Conservation (phyloP, 306 rosid genomes). For the Dryas alaskensis region DNA sequence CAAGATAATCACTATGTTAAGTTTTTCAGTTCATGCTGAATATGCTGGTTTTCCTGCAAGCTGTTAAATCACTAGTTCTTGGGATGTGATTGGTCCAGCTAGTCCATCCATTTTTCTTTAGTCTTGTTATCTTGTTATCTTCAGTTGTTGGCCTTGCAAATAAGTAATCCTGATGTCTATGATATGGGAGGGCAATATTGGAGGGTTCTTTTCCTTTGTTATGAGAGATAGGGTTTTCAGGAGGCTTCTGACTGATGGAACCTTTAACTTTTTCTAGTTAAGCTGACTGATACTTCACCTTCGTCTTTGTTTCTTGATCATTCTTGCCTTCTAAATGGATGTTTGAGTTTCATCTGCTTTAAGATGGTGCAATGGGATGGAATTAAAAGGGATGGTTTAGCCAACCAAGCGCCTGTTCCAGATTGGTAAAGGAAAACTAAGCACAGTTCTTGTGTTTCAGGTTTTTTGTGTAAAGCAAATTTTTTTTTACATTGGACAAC, state of each 20-base stretch:
- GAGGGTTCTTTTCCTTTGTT: conserved; percentile 23
- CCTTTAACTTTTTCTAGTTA: conserved; percentile 21
- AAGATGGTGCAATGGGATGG: conserved; percentile 8
- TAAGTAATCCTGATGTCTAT: conserved; percentile 17
- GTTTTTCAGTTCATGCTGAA: conserved; percentile 26
- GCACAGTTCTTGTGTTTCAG: not conserved
- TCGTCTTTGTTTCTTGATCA: conserved; percentile 20
- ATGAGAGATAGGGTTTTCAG: conserved; percentile 10
- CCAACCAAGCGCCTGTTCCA: conserved; percentile 1
- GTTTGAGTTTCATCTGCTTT: conserved; percentile 21
- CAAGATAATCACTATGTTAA: conserved; percentile 22
- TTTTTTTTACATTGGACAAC: not conserved
- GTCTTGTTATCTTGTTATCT: conserved; percentile 1
- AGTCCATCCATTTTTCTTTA: conserved; percentile 26
- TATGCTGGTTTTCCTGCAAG: conserved; percentile 29
- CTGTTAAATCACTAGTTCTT: conserved; percentile 19
- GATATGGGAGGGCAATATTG: conserved; percentile 28
- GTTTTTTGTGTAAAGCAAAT: not conserved
- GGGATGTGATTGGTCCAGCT: conserved; percentile 30
- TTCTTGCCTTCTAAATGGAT: conserved; percentile 31
- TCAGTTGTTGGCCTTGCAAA: conserved; percentile 23
- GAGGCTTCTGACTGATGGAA: conserved; percentile 18
- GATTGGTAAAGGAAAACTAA: not conserved
- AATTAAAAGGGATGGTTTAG: conserved; percentile 22
- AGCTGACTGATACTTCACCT: conserved; percentile 28